Evolutionary conservation across 225 moss, liverwort and hornwort genomes (phyloP), one percentile per base, ranked within the genome.

Genomic region (Antitrichia curtipendula): DNA sequence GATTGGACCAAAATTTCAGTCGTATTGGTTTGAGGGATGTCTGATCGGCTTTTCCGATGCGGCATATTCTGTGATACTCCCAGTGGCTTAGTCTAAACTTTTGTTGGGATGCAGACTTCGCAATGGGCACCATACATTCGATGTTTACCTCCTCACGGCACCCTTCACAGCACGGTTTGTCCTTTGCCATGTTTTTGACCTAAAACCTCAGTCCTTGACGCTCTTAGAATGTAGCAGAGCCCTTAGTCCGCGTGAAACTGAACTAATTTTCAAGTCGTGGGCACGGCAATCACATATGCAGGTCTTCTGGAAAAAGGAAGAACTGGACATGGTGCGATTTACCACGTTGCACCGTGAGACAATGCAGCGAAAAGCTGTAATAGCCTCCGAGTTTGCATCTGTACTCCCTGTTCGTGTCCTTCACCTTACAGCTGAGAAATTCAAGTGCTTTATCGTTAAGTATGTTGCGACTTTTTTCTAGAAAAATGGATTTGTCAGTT

Each of bases 301-400:
- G 97, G 92, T 97, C 25, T 98, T 96, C 89, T 98, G 97, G 97
- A 96, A 93, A 85, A 96, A 96, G 89, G 97, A 96, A 89, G 97
- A 98, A 91, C 82, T 98, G 85, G 94, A 96, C 72, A 91, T 96
- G 88, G 91, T 98, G 61, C 93, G 95, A 63, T 95, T 95, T 85
- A 98, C 96, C 87, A 92, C 97, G 54, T 86, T 98, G 78, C 89
- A 96, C 83, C 93, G 95, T 72, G 97, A 98, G 89, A 96, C 97
- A 82, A 75, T 91, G 89, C 95, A 96, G 75, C 93, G 97, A 58
- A 96, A 90, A 91, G 91, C 94, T 75, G 93, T 96, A 15, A 96
- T 96, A 84, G 90, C 89, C 61, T 92, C 95, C 49, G 97, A 98
- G 84, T 98, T 95, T 90, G 88, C 93, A 80, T 95, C 96, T 47